These are phyloP conservation scores for Ramularia endophylla DNA, from an alignment of 2,329 filamentous ascomycete genomes.

Conservation along the genomic window DNA sequence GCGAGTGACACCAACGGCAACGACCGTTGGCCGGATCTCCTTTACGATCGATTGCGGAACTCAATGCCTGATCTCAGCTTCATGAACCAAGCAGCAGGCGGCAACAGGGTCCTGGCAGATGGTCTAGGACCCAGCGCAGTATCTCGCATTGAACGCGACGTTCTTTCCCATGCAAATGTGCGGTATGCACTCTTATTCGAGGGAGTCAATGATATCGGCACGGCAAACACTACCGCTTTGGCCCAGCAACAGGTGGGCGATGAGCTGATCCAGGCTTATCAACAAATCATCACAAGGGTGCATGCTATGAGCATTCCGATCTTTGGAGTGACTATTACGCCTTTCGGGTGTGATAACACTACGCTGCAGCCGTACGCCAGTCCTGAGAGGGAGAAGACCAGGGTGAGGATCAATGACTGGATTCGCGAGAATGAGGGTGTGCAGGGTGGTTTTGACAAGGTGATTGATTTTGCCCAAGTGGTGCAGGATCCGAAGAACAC, in stretches of 20 bases:
- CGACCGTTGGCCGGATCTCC: slow-evolving; percentile 56
- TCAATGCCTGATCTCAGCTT: slow-evolving; percentile 40
- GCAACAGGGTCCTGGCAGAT: slow-evolving; percentile 59
- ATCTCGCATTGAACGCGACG: slow-evolving; percentile 58
- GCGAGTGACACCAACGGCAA: slow-evolving; percentile 55
- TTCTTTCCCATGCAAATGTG: slow-evolving; percentile 52
- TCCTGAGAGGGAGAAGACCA: slow-evolving; percentile 49
- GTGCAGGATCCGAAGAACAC: slow-evolving; percentile 47
- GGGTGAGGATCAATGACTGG: slow-evolving; percentile 55
- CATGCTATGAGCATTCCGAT: slow-evolving; percentile 51
- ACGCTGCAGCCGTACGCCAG: slow-evolving; percentile 50
- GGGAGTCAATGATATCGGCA: slow-evolving; percentile 64
- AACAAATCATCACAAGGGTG: slow-evolving; percentile 51
- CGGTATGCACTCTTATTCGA: slow-evolving; percentile 61
- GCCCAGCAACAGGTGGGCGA: slow-evolving; percentile 46
- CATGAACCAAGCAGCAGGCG: slow-evolving; percentile 61
- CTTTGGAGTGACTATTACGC: slow-evolving; percentile 62
- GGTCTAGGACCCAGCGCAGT: slow-evolving; percentile 58
- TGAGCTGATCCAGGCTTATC: slow-evolving; percentile 51
- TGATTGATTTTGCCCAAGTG: slow-evolving; percentile 57
- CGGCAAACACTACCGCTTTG: slow-evolving; percentile 37
- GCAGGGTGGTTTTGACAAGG: slow-evolving; percentile 50
- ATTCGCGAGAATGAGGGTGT: slow-evolving; percentile 43
- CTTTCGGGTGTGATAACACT: slow-evolving; percentile 46
- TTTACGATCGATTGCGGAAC: slow-evolving; percentile 47